Conservation (phyloP, 257 asterid genomes). For the Verbascum thapsus region DNA sequence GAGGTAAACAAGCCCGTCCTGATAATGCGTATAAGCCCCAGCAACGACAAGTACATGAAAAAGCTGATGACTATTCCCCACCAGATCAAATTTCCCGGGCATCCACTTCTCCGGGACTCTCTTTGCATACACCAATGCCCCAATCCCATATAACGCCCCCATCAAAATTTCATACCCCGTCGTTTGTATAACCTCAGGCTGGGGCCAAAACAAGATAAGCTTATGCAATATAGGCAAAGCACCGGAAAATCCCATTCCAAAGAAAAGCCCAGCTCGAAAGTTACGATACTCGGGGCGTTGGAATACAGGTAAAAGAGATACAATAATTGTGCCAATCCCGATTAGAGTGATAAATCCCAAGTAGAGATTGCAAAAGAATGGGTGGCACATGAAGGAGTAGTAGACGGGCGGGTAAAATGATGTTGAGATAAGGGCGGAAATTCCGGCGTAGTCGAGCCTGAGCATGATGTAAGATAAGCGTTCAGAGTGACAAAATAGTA, state of each 20-base stretch:
- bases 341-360: conserved; percentile 80
- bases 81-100: conserved; percentile 94
- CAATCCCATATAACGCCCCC: conserved; percentile 78
- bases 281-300: conserved; percentile 78
- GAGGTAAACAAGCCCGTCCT: conserved; percentile 85
- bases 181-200: conserved; percentile 84
- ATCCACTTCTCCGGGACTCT: conserved; percentile 87
- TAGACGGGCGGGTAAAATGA: conserved; percentile 95
- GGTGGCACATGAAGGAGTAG: conserved; percentile 95
- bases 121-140: conserved; percentile 82
- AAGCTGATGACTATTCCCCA: conserved; percentile 91
- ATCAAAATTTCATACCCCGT: conserved; percentile 79
- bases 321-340: conserved; percentile 68
- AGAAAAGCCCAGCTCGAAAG: conserved; percentile 77
- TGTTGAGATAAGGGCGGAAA: conserved; percentile 84
- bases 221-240: conserved; percentile 83
- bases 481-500: conserved; percentile 83
- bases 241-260: conserved; percentile 88
- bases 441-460: conserved; percentile 88
- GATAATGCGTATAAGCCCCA: conserved; percentile 92
- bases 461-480: conserved; percentile 85
- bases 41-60: conserved; percentile 95
- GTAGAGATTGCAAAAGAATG: conserved; percentile 81
- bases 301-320: conserved; percentile 81
- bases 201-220: conserved; percentile 76